These are phyloP conservation scores for Pyrenula massariospora DNA, from an alignment of 495 filamentous ascomycete genomes.

Conservation along the genomic window DNA sequence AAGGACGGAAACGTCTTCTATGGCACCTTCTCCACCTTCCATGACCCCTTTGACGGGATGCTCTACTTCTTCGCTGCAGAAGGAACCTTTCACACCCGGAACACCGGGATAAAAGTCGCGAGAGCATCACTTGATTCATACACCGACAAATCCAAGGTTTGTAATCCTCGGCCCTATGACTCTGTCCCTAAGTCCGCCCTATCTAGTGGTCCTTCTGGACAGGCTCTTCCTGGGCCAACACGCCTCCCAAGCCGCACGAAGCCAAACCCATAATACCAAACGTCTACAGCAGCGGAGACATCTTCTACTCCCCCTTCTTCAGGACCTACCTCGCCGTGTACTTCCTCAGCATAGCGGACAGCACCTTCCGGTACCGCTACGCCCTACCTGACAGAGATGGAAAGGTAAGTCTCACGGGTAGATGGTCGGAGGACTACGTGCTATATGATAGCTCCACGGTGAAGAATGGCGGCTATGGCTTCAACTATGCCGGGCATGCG, in stretches of 20 bases:
- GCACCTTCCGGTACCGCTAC: not conserved
- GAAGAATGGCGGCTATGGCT: not conserved
- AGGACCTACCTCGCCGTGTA: not conserved
- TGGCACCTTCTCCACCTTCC: not conserved
- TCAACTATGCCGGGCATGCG: not conserved
- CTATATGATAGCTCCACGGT: not conserved
- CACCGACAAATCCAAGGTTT: not conserved
- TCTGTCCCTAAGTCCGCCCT: not conserved
- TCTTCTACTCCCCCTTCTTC: not conserved
- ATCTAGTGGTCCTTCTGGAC: not conserved
- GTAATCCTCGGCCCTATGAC: not conserved
- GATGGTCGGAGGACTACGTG: not conserved
- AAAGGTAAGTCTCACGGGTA: not conserved
- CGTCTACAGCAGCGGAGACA: not conserved
- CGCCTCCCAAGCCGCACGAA: not conserved
- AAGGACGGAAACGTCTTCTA: not conserved
- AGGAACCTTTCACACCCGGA: not conserved
- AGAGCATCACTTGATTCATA: not conserved
- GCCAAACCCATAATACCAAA: not conserved
- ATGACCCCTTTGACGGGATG: not conserved
- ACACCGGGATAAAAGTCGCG: not conserved
- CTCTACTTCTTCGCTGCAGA: not conserved
- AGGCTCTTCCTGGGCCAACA: not conserved
- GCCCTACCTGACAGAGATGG: not conserved
- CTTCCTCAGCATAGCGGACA: not conserved